Base-by-base conservation (phyloP, 306 rosid species). In the Carpinus viminea region DNA sequence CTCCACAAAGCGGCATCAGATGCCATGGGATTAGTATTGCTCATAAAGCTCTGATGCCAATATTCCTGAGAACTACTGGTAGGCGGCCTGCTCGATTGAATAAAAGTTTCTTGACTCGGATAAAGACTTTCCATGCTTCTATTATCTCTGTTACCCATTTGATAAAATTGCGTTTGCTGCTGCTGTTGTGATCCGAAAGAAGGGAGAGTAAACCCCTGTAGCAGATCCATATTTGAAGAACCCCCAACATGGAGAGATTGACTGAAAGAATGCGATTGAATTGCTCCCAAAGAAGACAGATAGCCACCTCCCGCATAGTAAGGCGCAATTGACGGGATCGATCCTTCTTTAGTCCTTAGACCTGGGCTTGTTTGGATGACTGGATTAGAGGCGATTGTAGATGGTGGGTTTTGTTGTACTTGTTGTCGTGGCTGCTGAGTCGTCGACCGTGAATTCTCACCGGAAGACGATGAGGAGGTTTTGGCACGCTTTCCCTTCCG, bases 401-500 rank as follows among this genome's bases (percentile, higher is more conserved):
- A 28, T 17, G 68, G 38, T 59, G 64, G 76, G 51, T 47, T 76
- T 31, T 77, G 74, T 17, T 74, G 88, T 3, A 16, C 1, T 21
- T 68, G 69, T 26, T 48, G 69, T 26, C 26, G 74, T 2, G 73
- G 46, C n/a, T 53, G 79, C 31, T 36, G 78, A 5, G 43, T 38
- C 43, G 43, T 0, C 8, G 78, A 8, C 55, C 74, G 45, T 54
- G 85, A n/a, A 68, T 59, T 82, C 13, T 71, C 84, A 21, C 62
- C 2, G 38, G 26, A 3, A 34, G 69, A 38, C 0, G 76, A 11
- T 16, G 85, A 36, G 3, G 86, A 20, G 1, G 26, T 62, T 62
- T 77, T 88, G 38, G 85, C 74, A 2, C 85, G 83, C 75, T 90
- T 90, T 18, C 82, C 91, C 73, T 83, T 91, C 4, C 90, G 79